Conservation (phyloP, 202 grass and related monocot species). For the Saccharum hybrid region DNA sequence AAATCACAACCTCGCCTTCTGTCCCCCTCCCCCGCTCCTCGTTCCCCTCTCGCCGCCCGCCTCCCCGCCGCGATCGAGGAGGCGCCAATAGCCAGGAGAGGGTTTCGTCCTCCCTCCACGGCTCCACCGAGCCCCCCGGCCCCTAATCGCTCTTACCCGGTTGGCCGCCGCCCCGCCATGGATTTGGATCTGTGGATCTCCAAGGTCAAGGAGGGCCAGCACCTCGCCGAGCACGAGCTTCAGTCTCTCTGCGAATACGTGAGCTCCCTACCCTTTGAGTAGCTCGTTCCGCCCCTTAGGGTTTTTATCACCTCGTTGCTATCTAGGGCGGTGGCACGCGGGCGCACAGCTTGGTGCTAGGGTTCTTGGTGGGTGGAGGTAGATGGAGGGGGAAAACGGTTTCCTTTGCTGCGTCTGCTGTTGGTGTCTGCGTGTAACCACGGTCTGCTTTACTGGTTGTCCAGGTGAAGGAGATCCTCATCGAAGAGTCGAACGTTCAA, state of each 20-base stretch:
- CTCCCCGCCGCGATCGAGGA: slow-evolving; percentile 39
- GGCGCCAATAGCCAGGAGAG: slow-evolving; percentile 42
- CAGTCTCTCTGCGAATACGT: slow-evolving; percentile 99
- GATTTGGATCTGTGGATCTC: slow-evolving; percentile 99
- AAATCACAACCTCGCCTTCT: slow-evolving; percentile 35
- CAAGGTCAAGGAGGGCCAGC: slow-evolving; percentile 98
- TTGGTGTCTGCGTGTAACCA: slow-evolving; percentile 11
- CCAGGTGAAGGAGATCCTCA: slow-evolving; percentile 97
- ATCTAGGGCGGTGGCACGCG: background rate
- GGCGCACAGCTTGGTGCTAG: slow-evolving; percentile 27
- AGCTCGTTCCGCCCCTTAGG: slow-evolving; percentile 28
- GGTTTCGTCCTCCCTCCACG: background rate
- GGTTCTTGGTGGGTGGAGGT: slow-evolving; percentile 38
- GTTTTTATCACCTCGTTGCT: slow-evolving; percentile 38
- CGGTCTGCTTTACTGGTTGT: background rate
- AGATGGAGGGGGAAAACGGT: background rate
- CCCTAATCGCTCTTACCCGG: background rate
- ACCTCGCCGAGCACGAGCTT: slow-evolving; percentile 97
- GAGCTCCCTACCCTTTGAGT: slow-evolving; percentile 21
- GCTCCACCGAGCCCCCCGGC: background rate
- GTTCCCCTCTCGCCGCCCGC: background rate
- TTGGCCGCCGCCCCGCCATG: slow-evolving; percentile 46
- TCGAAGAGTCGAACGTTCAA: slow-evolving; percentile 96
- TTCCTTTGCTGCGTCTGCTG: slow-evolving; percentile 31
- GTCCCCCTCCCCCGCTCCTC: background rate